Percentiles rank a stretch among this genome's conserved stretches.
These are phyloP conservation scores for Raffaelea ambrosiae DNA, from an alignment of 2,329 filamentous ascomycete genomes.

Conservation along the genomic window DNA sequence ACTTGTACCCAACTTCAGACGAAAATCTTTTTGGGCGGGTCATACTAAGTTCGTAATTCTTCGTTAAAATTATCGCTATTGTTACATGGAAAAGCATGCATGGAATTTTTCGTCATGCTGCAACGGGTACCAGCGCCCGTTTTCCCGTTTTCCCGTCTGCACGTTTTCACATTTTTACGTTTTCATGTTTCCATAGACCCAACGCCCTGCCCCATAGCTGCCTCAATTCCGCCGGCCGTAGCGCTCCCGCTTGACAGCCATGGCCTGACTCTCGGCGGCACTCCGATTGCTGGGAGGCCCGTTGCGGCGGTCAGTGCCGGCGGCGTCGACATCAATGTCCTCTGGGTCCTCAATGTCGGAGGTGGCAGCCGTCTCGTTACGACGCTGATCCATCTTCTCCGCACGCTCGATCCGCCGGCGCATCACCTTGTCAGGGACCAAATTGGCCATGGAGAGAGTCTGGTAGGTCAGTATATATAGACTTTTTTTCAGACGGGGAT, in stretches of 20 bases:
- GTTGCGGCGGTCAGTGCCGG: background rate
- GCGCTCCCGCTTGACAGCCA: conserved; percentile 18
- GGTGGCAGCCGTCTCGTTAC: conserved; percentile 29
- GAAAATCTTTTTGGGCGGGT: background rate
- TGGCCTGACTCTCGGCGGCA: conserved; percentile 12
- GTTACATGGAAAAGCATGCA: no score
- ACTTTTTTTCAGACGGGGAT: no score
- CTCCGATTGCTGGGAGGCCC: conserved; percentile 4
- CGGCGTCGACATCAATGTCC: conserved; percentile 3
- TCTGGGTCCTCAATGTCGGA: conserved; percentile 23
- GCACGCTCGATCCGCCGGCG: conserved; percentile 50
- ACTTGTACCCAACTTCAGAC: background rate
- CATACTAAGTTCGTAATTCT: no score
- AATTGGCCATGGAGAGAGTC: conserved; percentile 42
- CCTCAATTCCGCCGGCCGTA: background rate
- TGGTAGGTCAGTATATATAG: conserved; percentile 18
- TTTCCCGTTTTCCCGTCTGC: no score
- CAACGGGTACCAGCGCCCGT: no score
- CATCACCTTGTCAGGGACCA: conserved; percentile 48
- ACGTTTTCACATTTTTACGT: no score
- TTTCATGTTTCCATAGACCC: no score
- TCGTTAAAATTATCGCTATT: no score
- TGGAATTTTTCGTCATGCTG: no score
- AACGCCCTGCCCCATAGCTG: no score
- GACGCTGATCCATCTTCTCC: conserved; percentile 31